Base-by-base conservation (phyloP, 1,139 yeast genomes). In the Blastobotrys malaysiensis region DNA sequence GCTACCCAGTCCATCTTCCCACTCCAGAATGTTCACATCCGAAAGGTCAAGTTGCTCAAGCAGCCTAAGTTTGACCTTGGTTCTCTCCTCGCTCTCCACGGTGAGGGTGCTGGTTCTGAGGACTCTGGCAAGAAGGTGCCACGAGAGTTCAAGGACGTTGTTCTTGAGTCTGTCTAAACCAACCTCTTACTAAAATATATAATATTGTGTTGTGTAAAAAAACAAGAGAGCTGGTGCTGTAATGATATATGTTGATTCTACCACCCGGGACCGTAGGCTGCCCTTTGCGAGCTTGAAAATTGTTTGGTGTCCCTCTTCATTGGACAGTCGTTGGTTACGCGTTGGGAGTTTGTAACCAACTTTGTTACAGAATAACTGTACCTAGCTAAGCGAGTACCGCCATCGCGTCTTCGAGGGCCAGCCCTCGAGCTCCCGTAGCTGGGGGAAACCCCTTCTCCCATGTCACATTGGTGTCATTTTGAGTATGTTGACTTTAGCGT, bases 1-100 rank as follows among this genome's bases (percentile, higher is more conserved):
- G 82, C 90, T 64, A 83, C 95, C 66, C 86, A 83, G 76, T 78
- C 84, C 70, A 84, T 87, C 79, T 86, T 79, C 84, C 95, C 95
- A 71, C 82, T 87, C 74, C 95, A 88, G 79, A 87, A 87, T 80
- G 91, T 87, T 71, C 89, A 86, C 83, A 84, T 88, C 74, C 87
- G 95, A 81, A 87, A 87, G 82, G 95, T 88, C 69, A 87, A 87
- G 82, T 81, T 87, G 76, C 84, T 87, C 78, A 87, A 87, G 79
- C 90, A 85, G 78, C 95, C 95, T 74, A 86, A 86, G 81, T 85
- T 86, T 79, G 95, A 87, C 77, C 82, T 88, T 73, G 95, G 95
- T 78, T 77, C 89, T 71, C 82, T 88, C 74, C 80, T 88, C 75
- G 84, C 95, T 70, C 84, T 88, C 73, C 96, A 88, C 83, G 96